Base-by-base conservation (phyloP, 306 rosid species). In the Acacia melanoxylon region DNA sequence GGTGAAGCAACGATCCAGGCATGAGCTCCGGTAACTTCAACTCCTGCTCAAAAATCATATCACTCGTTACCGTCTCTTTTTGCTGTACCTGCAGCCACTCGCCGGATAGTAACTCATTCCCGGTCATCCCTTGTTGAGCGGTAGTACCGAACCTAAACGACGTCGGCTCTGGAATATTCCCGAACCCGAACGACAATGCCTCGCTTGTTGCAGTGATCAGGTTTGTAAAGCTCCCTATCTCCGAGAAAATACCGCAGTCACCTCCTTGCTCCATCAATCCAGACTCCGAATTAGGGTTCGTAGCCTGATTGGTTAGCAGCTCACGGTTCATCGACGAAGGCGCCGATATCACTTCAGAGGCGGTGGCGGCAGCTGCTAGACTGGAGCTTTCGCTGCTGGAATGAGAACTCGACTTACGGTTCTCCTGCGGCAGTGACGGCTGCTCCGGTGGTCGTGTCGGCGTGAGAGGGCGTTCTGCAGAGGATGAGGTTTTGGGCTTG, bases 301-400 rank as follows among this genome's bases (percentile, higher is more conserved):
- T 31, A 1, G 44, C 77, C 37, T 72, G 88, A 9, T 67, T 49
- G 9, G 78, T 17, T 49, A 84, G 80, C 41, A 89, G 74, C 73
- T 84, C 91, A 0, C 83, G 68, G 70, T 82, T 83, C 6, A 83
- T 45, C 3, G 90, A 76, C 37, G 90, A 22, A 6, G 75, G 89
- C 62, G 84, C 91, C 13, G 98, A 89, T 2, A 85, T 79, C 0
- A 87, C 89, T 24, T 91, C 93, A 0, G 94, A 84, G 11, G 86
- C 68, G 0, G 91, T 77, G 2, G 91, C 77, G 2, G 91, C 94
- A 67, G 98, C 89, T 71, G 98, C 90, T 74, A 95, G 93, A 80
- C 92, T 93, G 0, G 99, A 95, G 80, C 99, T 93, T 78, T 89
- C 99, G 82, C 98, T 93, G 54, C 99, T 95, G 14, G 98, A 90